Evolutionary conservation across 768 basidiomycete species (phyloP).

Genomic region (Cytidiella melzeri): DNA sequence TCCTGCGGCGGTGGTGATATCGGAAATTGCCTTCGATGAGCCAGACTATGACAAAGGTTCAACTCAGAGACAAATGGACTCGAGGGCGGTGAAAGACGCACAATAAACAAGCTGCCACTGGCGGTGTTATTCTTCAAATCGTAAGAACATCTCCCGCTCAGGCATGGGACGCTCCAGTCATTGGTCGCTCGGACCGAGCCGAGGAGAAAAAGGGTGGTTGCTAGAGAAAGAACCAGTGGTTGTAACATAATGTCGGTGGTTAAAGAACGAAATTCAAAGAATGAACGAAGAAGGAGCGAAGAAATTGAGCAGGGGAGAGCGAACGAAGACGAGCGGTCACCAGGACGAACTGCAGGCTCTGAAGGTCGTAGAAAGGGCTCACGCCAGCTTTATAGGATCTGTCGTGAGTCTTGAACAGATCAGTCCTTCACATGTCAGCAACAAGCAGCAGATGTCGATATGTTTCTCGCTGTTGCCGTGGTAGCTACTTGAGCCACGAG

Average conservation of each 20-base stretch:
- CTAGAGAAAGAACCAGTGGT: neutral
- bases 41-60: constrained; percentile 17
- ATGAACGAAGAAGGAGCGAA: neutral
- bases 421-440: no score
- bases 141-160: neutral
- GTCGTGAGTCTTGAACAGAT: no score
- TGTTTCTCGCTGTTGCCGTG: no score
- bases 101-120: neutral
- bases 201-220: neutral
- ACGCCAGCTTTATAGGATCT: no score
- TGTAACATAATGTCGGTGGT: no score
- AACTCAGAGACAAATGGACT: no score
- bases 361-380: no score
- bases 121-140: neutral
- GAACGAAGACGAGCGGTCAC: neutral
- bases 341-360: neutral
- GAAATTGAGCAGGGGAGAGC: neutral
- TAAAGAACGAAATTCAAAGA: neutral
- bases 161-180: neutral
- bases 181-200: neutral
- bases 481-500: no score
- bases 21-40: constrained; percentile 24
- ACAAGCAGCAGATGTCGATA: no score
- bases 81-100: neutral
- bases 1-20: constrained; percentile 40